Base-by-base conservation (phyloP, 768 basidiomycete genomes). In the Mycena pura region DNA sequence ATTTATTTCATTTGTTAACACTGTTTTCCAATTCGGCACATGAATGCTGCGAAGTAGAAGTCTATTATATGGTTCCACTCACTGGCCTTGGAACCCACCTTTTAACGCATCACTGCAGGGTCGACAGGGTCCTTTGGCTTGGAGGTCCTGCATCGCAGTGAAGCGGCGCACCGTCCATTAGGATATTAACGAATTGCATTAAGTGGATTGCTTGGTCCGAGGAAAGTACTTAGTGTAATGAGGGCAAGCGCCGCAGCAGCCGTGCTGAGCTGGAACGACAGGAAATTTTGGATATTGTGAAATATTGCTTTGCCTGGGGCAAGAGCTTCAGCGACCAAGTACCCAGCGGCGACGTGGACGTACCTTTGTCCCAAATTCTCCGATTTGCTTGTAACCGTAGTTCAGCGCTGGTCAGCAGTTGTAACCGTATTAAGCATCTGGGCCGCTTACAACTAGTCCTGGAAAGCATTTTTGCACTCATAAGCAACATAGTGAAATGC, bases 151-250 rank as follows among this genome's bases (percentile, higher is more conserved):
- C 40, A 57, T 64, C 32, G 45, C 9, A 60, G 55, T 61, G 21
- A 29, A 17, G 17, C 7, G n/a, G 14, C 83, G 31, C 57, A 90
- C 95, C 95, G 65, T 99, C 96, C 96, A 99, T 99, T 46, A 99
- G 84, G 72, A 98, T 97, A 77, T 99, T 98, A 70, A 98, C 97
- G 73, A 97, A 99, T 98, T 4, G 96, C 90, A 69, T 99, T 99
- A 63, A 99, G 82, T 3, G 96, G 96, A 70, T 96, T 98, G 68
- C 87, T 89, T 29, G 97, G 81, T 14, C 91, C 88, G 68, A 99
- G 86, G 73, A 95, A 82, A 19, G 96, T 99, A 73, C 92, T 94
- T 55, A 98, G 80, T 2, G 96, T 96, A 77, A 99, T 98, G 66
- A 99, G 81, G n/a, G 92, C 89, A 65, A 99, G 79, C 3, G 96